These are phyloP conservation scores for Digitaria exilis DNA, from an alignment of 202 grass and related monocot genomes.

Conservation along the genomic window DNA sequence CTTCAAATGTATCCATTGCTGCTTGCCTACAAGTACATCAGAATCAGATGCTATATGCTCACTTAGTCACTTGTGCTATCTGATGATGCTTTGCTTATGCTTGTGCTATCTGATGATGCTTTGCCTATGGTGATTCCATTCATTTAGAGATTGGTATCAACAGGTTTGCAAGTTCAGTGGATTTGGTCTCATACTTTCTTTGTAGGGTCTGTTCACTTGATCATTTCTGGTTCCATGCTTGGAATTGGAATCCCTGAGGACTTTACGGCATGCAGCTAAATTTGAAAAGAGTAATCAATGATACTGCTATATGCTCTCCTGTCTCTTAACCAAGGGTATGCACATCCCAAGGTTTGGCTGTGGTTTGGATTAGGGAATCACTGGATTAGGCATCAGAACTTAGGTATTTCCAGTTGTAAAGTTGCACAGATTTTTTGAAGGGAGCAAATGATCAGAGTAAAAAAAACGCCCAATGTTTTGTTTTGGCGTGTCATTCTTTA, in stretches of 20 bases:
- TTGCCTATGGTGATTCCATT: not conserved
- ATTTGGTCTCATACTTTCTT: not conserved
- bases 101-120: too few relatives aligned
- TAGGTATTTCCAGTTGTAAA: not conserved
- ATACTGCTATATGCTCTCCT: not conserved
- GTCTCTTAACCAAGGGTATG: not conserved
- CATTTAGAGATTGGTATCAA: not conserved
- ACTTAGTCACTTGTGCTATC: not conserved
- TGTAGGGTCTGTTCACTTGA: not conserved
- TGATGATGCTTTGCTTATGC: not conserved
- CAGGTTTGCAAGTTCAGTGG: not conserved
- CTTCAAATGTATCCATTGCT: not conserved
- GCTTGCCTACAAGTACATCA: not conserved
- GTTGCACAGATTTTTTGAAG: not conserved
- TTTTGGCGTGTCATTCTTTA: not conserved
- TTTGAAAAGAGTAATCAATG: not conserved
- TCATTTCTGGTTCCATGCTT: not conserved
- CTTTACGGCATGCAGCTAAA: not conserved
- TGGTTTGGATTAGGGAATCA: not conserved
- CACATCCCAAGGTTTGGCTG: not conserved
- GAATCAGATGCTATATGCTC: not conserved
- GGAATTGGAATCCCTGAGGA: not conserved
- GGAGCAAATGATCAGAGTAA: not conserved
- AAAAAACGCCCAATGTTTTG: not conserved
- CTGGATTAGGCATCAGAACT: not conserved